Evolutionary conservation across 2,329 filamentous ascomycete genomes (phyloP).

Genomic region (Neofusicoccum parvum): DNA sequence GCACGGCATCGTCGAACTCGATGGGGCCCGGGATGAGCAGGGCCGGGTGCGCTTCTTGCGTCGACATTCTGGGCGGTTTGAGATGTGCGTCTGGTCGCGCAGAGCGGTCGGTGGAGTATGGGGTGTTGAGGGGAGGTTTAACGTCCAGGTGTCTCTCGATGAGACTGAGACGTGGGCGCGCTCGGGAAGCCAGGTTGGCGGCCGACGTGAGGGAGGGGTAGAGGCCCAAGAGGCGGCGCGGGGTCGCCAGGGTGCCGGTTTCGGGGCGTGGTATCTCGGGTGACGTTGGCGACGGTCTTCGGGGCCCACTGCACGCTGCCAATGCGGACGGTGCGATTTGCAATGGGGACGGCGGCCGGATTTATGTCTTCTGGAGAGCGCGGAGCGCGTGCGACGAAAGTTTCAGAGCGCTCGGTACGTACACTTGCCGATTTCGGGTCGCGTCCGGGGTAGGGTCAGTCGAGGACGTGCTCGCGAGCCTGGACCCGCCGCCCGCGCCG

Average conservation of each 20-base stretch:
- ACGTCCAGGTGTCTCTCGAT: slow-evolving; percentile 63
- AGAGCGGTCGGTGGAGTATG: slow-evolving; percentile 62
- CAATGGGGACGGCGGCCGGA: neutral
- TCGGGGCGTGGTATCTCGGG: slow-evolving; percentile 2
- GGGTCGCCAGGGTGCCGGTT: slow-evolving; percentile 14
- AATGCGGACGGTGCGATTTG: slow-evolving; percentile 1
- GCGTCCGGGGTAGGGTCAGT: slow-evolving; percentile 8
- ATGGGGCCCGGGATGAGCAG: slow-evolving; percentile 96
- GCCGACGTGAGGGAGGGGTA: slow-evolving; percentile 31
- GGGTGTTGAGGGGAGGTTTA: slow-evolving; percentile 61
- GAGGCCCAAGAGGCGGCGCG: slow-evolving; percentile 20
- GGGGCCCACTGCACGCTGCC: slow-evolving; percentile 8
- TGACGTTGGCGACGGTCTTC: slow-evolving; percentile 4
- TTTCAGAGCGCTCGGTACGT: slow-evolving; percentile 13
- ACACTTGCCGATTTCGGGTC: slow-evolving; percentile 9
- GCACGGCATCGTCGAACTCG: slow-evolving; percentile 96
- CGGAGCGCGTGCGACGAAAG: neutral
- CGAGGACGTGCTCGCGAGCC: slow-evolving; percentile 11
- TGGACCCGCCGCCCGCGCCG: neutral
- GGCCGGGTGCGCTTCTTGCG: slow-evolving; percentile 65
- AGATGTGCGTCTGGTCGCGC: slow-evolving; percentile 56
- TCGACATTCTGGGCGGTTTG: slow-evolving; percentile 53
- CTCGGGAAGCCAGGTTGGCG: slow-evolving; percentile 53
- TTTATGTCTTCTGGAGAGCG: slow-evolving; percentile 4
- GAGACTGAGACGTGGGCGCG: slow-evolving; percentile 56